Evolutionary conservation across 768 basidiomycete species (phyloP), one percentile per base, ranked within the genome.

Genomic region (Podaxis sp.): DNA sequence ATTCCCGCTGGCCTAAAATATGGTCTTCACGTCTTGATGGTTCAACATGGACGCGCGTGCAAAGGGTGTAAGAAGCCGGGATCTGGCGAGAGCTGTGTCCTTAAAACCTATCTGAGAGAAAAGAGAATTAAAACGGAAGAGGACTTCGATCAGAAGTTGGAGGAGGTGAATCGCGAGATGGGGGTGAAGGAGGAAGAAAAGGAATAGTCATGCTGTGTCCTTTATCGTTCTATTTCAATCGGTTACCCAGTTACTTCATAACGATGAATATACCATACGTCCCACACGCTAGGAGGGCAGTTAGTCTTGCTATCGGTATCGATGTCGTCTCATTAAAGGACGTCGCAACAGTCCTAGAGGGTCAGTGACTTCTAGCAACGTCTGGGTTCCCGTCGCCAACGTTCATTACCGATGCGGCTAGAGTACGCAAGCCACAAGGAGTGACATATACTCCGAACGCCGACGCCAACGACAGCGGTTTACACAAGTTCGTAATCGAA

Each of bases 11-110:
- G 81, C 55, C 74, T 87, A 3, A 86, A 87, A 68, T 83, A 83
- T 63, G 82, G 80, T 0, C 68, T 87, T 22, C 86, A 88, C 67
- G 80, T 85, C 2, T 71, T 85, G 65, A 83, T 87, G 82, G 77
- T 87, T 27, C 76, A 74, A 24, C 86, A 87, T 65, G 85, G 86
- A 2, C 71, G 84, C 37, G 63, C 70, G 2, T 87, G 86, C 64
- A 79, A 77, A 58, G 84, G 84, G 1, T 88, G 86, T 68, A 85
- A 76, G 66, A 66, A 73, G 64, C 40, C 74, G 66, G 68, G 68
- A 2, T 64, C 69, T 2, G 59, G 59, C 2, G 66, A 65, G 4
- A 19, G 49, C 2, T 77, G 79, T 55, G 59, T 74, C 3, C 68
- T 78, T 19, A 77, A 73, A 63, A 52, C 66, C 3, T 77, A 76